phyloP scores from a whole-genome alignment of 306 rosid genomes.

The Sicyos edulis region DNA sequence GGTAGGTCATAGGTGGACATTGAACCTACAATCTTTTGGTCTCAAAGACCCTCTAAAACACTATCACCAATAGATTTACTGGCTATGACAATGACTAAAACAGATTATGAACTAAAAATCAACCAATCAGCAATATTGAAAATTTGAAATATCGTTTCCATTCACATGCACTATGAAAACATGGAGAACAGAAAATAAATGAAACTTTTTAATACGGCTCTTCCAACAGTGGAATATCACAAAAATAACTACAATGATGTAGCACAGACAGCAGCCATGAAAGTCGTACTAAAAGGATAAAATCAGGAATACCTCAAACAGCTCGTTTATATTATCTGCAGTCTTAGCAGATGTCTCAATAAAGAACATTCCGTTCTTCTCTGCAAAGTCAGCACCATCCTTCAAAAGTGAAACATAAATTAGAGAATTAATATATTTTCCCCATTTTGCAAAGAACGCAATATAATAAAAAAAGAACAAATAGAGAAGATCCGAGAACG shows the following conservation, averaged over 20 bases:
- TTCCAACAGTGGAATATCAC: neutral
- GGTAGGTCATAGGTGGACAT: no score
- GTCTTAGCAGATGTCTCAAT: conserved; percentile 99
- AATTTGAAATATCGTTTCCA: neutral
- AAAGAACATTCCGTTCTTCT: conserved; percentile 92
- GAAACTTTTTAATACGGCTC: neutral
- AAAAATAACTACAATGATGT: neutral
- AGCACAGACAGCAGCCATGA: neutral
- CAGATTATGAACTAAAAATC: neutral
- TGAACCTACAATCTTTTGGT: no score
- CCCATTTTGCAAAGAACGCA: conserved; percentile 7
- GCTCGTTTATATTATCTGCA: conserved; percentile 90
- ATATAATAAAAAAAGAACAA: conserved; percentile 15
- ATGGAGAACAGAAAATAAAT: neutral
- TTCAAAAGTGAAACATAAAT: conserved; percentile 23
- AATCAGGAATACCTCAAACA: conserved; percentile 70
- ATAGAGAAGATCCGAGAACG: conserved; percentile 9
- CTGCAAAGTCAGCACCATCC: conserved; percentile 89
- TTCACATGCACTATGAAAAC: conserved; percentile 4
- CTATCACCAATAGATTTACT: neutral
- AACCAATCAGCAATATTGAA: neutral
- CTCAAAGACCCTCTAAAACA: neutral
- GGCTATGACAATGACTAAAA: neutral
- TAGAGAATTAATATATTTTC: neutral
- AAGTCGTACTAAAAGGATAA: neutral